A percentile compares a stretch with the other conserved stretches of the same genome.
These are phyloP conservation scores for Suillus plorans DNA, from an alignment of 768 basidiomycete species.

Conservation along the genomic window DNA sequence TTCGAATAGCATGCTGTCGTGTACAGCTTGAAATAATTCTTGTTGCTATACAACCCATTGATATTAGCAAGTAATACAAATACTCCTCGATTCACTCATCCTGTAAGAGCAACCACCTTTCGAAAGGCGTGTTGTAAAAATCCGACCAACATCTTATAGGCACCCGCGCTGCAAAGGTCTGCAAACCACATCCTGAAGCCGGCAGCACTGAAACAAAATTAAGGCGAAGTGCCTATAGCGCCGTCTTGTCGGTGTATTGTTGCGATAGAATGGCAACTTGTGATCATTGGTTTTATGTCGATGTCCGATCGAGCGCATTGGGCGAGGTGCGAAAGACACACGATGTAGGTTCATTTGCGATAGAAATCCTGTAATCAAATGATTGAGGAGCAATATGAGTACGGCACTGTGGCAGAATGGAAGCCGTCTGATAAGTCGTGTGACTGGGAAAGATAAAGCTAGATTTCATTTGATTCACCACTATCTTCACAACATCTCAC, in stretches of 20 bases:
- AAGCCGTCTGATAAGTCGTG: background rate
- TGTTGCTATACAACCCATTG: background rate
- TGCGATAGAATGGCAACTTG: background rate
- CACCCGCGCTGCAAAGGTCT: background rate
- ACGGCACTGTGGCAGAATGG: background rate
- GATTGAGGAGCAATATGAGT: background rate
- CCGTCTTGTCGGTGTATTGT: background rate
- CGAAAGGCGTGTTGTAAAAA: background rate
- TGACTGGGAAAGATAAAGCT: background rate
- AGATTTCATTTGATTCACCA: slow-evolving; percentile 54
- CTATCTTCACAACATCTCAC: slow-evolving; percentile 80
- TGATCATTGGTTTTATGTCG: background rate
- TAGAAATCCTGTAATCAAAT: background rate
- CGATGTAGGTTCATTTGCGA: background rate
- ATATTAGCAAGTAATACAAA: background rate
- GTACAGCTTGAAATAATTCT: background rate
- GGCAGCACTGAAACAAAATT: background rate
- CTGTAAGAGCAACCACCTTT: background rate
- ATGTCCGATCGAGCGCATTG: background rate
- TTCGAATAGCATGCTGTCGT: background rate
- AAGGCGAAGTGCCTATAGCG: background rate
- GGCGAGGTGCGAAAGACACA: background rate
- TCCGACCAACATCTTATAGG: background rate
- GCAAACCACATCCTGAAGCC: background rate
- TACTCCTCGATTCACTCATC: background rate